These are phyloP conservation scores for Zygosaccharomyces pseudorouxii DNA, from an alignment of 805 yeast species.

Conservation along the genomic window DNA sequence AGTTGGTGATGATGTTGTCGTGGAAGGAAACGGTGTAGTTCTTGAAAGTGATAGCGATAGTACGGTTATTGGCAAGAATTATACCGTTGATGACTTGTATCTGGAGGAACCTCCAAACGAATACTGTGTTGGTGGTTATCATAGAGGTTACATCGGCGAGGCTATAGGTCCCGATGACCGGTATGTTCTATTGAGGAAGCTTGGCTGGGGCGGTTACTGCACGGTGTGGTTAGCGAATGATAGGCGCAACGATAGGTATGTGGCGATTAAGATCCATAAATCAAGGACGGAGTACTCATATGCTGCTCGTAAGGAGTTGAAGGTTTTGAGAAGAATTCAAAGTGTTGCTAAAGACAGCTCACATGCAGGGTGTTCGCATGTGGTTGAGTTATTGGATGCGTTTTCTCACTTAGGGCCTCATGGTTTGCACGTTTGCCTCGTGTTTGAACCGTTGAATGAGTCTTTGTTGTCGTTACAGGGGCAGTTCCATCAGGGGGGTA, in stretches of 20 bases:
- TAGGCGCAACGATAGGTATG: slow-evolving; percentile 39
- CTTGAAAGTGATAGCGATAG: slow-evolving; percentile 3
- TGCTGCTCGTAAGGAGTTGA: slow-evolving; percentile 63
- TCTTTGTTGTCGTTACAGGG: slow-evolving; percentile 35
- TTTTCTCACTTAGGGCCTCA: slow-evolving; percentile 56
- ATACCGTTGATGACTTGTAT: neutral
- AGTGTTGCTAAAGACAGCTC: slow-evolving; percentile 24
- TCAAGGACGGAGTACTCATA: slow-evolving; percentile 50
- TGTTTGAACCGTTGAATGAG: slow-evolving; percentile 61
- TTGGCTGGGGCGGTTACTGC: slow-evolving; percentile 71
- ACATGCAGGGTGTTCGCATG: slow-evolving; percentile 49
- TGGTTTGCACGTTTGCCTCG: slow-evolving; percentile 63
- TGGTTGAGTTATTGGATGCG: slow-evolving; percentile 52
- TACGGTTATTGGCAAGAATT: slow-evolving; percentile 1
- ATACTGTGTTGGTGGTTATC: slow-evolving; percentile 54
- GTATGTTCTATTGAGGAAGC: slow-evolving; percentile 48
- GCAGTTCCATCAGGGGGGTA: slow-evolving; percentile 14
- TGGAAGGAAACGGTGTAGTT: slow-evolving; percentile 1
- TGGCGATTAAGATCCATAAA: slow-evolving; percentile 59
- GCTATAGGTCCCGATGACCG: slow-evolving; percentile 42
- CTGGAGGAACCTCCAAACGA: slow-evolving; percentile 2
- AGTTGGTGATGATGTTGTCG: neutral
- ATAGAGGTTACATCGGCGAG: slow-evolving; percentile 56
- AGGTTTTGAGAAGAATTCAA: slow-evolving; percentile 39
- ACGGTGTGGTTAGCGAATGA: slow-evolving; percentile 65